These are phyloP conservation scores for Austroboletus rostrupii DNA, from an alignment of 1,284 basidiomycete genomes.

Conservation along the genomic window DNA sequence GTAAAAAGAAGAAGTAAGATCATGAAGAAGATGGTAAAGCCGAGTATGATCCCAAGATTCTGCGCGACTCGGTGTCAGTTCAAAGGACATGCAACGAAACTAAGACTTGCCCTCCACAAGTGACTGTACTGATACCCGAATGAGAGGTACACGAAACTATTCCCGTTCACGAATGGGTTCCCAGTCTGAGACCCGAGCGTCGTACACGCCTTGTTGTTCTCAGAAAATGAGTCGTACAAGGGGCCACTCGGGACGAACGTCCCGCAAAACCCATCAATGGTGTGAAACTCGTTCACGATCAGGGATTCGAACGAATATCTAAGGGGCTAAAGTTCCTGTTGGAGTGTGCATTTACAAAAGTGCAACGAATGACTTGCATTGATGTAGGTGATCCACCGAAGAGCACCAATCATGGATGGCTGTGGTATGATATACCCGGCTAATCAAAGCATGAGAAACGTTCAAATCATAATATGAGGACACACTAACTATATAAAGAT, in stretches of 20 bases:
- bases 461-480: background rate
- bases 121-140: constrained; percentile 62
- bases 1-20: constrained; percentile 49
- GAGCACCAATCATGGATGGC: constrained; percentile 58
- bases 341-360: no score
- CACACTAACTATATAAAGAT: constrained; percentile 41
- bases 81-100: constrained; percentile 17
- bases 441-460: background rate
- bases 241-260: constrained; percentile 43
- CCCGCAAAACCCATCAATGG: constrained; percentile 39
- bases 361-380: constrained; percentile 40
- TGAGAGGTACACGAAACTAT: constrained; percentile 42
- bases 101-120: constrained; percentile 62
- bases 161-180: constrained; percentile 15
- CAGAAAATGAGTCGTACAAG: constrained; percentile 49
- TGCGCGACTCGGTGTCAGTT: constrained; percentile 20
- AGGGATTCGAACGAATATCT: constrained; percentile 52
- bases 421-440: constrained; percentile 46
- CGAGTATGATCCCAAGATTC: constrained; percentile 57
- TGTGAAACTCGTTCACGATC: constrained; percentile 56
- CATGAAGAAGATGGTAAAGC: constrained; percentile 48
- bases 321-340: constrained; percentile 33
- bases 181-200: constrained; percentile 36
- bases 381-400: constrained; percentile 63
- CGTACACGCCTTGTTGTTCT: constrained; percentile 60